phyloP scores from a whole-genome alignment of 2,329 filamentous ascomycete species.

The Trichoderma polysporum region DNA sequence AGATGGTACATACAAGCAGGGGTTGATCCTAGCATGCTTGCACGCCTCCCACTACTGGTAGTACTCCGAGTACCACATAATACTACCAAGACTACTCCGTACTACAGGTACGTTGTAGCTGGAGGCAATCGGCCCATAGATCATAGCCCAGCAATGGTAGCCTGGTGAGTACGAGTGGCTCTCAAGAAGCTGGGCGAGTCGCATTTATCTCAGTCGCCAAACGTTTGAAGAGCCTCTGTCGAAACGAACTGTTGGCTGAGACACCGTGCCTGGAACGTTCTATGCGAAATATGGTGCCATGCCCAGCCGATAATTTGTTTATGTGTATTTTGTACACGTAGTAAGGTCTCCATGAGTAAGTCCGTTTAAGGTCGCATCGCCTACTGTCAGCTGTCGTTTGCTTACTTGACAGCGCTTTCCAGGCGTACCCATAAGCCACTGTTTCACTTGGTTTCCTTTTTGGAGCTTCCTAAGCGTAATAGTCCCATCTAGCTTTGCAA shows the following conservation, averaged over 20 bases:
- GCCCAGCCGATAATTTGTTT: background rate
- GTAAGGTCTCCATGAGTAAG: background rate
- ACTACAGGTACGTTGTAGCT: background rate
- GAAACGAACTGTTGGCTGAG: background rate
- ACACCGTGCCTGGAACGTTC: background rate
- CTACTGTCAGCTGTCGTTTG: background rate
- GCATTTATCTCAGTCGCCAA: slow-evolving; percentile 2
- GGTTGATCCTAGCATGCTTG: background rate
- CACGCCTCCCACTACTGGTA: background rate
- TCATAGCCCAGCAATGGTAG: background rate
- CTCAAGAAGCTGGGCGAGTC: background rate
- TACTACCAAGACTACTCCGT: background rate
- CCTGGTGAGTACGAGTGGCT: background rate
- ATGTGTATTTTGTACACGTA: background rate
- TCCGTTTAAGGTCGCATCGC: background rate
- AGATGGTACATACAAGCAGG: background rate
- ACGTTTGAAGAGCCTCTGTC: background rate
- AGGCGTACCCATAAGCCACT: background rate
- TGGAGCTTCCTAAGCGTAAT: background rate
- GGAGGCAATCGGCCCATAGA: background rate
- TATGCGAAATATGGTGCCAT: background rate
- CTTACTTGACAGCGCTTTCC: background rate
- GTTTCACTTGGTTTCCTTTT: background rate
- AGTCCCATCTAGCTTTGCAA: background rate
- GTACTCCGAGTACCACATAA: background rate